Evolutionary conservation across 257 asterid species (phyloP).

Genomic region (Capsicum rhomboideum): DNA sequence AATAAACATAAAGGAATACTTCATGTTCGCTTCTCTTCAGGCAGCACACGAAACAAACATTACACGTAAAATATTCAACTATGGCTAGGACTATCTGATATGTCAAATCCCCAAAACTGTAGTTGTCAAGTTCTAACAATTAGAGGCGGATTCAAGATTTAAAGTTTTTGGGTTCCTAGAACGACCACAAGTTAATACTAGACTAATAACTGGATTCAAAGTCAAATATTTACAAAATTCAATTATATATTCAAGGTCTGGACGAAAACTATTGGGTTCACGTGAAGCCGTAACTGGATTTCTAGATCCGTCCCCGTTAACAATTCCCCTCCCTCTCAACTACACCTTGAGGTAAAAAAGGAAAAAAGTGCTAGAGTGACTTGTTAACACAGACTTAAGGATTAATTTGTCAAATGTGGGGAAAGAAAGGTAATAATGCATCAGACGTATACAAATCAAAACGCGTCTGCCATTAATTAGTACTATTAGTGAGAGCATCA

Average conservation of each 20-base stretch:
- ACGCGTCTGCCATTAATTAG: not conserved
- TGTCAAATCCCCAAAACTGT: not conserved
- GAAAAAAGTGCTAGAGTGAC: not conserved
- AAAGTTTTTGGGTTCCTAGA: too few species aligned
- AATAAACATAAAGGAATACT: not conserved
- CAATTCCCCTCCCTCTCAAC: not conserved
- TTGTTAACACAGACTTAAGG: not conserved
- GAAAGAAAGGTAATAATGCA: not conserved
- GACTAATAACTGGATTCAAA: too few species aligned
- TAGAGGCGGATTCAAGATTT: not conserved
- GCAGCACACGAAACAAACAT: not conserved
- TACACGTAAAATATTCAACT: not conserved
- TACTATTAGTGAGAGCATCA: not conserved
- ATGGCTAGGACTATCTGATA: not conserved
- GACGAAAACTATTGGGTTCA: too few species aligned
- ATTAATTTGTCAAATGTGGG: not conserved
- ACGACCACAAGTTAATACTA: not conserved
- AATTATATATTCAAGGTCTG: too few species aligned
- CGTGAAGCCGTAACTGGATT: too few species aligned
- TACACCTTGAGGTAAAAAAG: not conserved
- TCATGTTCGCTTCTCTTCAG: not conserved
- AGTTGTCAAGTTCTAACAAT: not conserved
- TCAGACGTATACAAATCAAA: not conserved
- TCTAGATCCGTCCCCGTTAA: not conserved
- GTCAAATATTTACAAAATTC: too few species aligned